phyloP scores from a whole-genome alignment of 2,329 filamentous ascomycete species.

The Colletotrichum magnum region DNA sequence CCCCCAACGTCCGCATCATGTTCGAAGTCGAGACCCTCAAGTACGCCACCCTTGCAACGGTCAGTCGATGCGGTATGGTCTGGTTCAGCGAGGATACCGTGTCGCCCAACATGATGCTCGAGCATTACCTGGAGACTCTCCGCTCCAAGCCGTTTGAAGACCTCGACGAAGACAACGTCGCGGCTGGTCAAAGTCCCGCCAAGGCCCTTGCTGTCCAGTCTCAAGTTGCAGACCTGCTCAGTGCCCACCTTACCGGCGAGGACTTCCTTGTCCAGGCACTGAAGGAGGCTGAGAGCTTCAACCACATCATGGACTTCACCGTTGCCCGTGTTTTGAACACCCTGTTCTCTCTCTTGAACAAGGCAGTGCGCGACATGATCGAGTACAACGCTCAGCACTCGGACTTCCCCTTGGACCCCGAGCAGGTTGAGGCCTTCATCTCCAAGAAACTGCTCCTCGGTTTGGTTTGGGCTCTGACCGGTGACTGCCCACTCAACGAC shows the following conservation, averaged over 20 bases:
- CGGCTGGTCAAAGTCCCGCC: constrained; percentile 80
- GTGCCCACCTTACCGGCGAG: constrained; percentile 81
- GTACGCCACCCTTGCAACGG: constrained; percentile 97
- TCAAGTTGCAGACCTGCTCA: constrained; percentile 84
- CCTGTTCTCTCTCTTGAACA: constrained; percentile 95
- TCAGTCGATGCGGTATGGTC: constrained; percentile 99
- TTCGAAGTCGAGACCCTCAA: constrained; percentile 99
- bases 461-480: constrained; percentile 94
- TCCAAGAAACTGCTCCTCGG: constrained; percentile 95
- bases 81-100: constrained; percentile 99
- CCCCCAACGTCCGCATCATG: constrained; percentile 97
- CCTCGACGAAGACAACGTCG: constrained; percentile 90
- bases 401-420: constrained; percentile 92
- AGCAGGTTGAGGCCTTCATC: constrained; percentile 90
- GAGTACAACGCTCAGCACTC: constrained; percentile 96
- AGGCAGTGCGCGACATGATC: constrained; percentile 90
- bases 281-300: constrained; percentile 81
- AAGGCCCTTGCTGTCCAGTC: constrained; percentile 85
- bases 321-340: constrained; percentile 91
- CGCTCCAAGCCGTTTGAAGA: constrained; percentile 91
- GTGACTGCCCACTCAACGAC: constrained; percentile 90
- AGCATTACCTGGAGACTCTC: constrained; percentile 89
- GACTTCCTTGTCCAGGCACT: constrained; percentile 86
- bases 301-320: constrained; percentile 99
- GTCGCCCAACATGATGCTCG: constrained; percentile 90